phyloP scores from a whole-genome alignment of 345 rosid genomes.

The Ailanthus altissimus region DNA sequence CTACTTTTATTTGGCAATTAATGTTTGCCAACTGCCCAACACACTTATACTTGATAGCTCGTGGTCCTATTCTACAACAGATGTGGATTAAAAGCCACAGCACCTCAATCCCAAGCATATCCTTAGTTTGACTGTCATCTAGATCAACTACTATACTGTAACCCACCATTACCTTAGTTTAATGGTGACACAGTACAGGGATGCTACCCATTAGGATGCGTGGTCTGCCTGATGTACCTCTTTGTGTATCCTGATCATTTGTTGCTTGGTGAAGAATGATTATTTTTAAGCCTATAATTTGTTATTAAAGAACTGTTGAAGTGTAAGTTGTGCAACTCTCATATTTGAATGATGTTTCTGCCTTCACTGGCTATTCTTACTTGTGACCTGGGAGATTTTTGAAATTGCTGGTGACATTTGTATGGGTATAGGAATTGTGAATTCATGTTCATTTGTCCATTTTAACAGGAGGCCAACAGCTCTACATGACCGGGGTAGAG shows the following conservation, averaged over 20 bases:
- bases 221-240: not conserved
- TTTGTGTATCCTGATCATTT: not conserved
- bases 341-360: not conserved
- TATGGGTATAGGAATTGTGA: not conserved
- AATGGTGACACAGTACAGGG: not conserved
- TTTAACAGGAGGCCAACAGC: conserved; percentile 85
- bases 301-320: not conserved
- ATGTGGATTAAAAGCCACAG: too few relatives aligned
- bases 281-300: not conserved
- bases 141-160: not conserved
- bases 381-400: not conserved
- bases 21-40: too few relatives aligned
- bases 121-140: not conserved
- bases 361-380: not conserved
- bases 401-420: not conserved
- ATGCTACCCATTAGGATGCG: not conserved
- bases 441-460: not conserved
- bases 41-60: too few relatives aligned
- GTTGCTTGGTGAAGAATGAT: conserved; percentile 2
- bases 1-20: too few relatives aligned
- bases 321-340: not conserved
- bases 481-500: conserved; percentile 74
- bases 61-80: too few relatives aligned
- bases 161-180: not conserved
- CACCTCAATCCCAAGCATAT: too few relatives aligned